Evolutionary conservation across 176 grass and related monocot species (phyloP).

Genomic region (Triticum aestivum): DNA sequence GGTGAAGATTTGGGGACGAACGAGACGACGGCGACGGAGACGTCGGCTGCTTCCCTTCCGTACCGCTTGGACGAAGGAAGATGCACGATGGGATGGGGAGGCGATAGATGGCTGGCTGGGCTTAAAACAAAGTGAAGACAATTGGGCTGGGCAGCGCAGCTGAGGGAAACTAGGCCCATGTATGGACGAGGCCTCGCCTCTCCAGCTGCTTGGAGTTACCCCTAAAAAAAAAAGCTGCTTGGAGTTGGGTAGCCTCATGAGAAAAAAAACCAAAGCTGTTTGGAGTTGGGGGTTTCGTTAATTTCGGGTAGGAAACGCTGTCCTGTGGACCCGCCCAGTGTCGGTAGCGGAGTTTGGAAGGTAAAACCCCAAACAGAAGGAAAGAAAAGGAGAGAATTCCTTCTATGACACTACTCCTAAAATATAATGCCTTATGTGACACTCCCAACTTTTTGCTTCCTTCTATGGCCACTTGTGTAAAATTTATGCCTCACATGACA

Average conservation of each 20-base stretch:
- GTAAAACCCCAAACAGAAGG: constrained; percentile 40
- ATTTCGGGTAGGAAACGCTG: constrained; percentile 30
- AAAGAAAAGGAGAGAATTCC: not conserved
- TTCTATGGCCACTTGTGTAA: too few relatives aligned
- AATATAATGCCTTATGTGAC: too few relatives aligned
- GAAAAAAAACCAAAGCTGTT: not conserved
- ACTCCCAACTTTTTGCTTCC: too few relatives aligned
- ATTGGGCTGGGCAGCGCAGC: not conserved
- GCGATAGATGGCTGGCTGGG: not conserved
- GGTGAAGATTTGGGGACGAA: not conserved
- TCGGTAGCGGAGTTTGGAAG: constrained; percentile 31
- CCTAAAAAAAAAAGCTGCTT: too few relatives aligned
- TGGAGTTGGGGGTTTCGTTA: not conserved
- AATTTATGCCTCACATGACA: too few relatives aligned
- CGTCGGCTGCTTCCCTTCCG: not conserved
- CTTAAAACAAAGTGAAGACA: not conserved
- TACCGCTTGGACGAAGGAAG: not conserved
- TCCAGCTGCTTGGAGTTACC: too few relatives aligned
- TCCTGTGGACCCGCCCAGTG: constrained; percentile 5
- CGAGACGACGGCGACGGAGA: not conserved
- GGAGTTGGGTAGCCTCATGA: too few relatives aligned
- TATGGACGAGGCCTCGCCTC: too few relatives aligned
- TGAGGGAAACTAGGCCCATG: too few relatives aligned
- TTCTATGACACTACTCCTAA: too few relatives aligned
- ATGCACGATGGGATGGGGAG: not conserved